Base-by-base conservation (phyloP, 2,329 filamentous ascomycete species). In the Botrytis paeoniae region DNA sequence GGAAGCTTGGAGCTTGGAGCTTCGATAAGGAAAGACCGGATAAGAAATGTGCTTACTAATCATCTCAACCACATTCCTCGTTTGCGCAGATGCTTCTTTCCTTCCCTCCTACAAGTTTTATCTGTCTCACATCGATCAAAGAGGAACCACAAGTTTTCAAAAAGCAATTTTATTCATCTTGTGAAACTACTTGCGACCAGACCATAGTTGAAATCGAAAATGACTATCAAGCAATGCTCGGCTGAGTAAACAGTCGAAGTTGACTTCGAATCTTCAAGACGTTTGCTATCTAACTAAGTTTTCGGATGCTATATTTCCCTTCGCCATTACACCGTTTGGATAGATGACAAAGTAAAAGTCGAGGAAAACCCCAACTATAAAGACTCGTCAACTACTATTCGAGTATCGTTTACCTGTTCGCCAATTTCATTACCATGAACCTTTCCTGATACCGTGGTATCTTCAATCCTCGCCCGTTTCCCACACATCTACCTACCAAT, bases 1-100 rank as follows among this genome's bases (percentile, higher is more conserved):
- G 29, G 14, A 48, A 12, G 20, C 32, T 71, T 60, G 39, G 18
- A 62, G 69, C 61, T 59, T 29, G 41, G 32, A 70, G 68, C 57
- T 54, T 37, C n/a, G 37, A 54, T 43, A 35, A 59, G 45, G 70
- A 43, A 59, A 22, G 70, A n/a, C 18, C 10, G 51, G 51, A 45
- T 60, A 68, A 68, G 65, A 57, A 32, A 3, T 6, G 1, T 18
- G 48, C 48, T 72, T 66, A 72, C 39, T 72, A 72, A 51, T 37
- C 57, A 51, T 16, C 8, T 4, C 6, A 29, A 70, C 39, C 6
- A 43, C 68, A 37, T 45, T 32, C n/a, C 25, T 68, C 51, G 16
- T 41, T 32, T 35, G 12, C 48, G 16, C 14, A 43, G 18, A 16
- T 25, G 14, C 25, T 8, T 69, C 29, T 25, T 12, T 25, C 22